Percentiles rank a stretch among this genome's conserved stretches.
These are phyloP conservation scores for Acacia crassicarpa DNA, from an alignment of 306 rosid genomes.

Conservation along the genomic window DNA sequence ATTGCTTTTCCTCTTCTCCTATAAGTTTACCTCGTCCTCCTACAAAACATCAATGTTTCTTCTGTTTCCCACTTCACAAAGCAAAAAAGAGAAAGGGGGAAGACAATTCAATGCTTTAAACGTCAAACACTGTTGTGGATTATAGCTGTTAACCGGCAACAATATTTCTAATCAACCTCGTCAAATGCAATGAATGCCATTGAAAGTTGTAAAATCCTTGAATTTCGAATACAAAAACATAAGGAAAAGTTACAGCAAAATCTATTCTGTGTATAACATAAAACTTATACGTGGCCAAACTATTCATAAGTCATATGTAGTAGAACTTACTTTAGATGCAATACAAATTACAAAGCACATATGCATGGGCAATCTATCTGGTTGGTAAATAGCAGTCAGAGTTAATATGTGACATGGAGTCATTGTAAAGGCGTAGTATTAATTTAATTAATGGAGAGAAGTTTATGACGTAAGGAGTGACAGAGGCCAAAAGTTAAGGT, in stretches of 20 bases:
- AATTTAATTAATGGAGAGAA: neutral
- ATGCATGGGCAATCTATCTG: neutral
- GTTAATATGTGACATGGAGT: neutral
- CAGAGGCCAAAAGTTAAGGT: neutral
- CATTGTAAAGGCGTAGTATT: neutral
- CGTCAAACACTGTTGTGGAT: neutral
- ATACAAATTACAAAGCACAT: too few species aligned
- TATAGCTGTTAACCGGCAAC: neutral
- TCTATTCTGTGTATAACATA: neutral
- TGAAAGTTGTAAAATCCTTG: neutral
- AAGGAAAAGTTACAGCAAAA: neutral
- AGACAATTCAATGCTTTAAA: neutral
- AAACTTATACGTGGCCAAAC: neutral
- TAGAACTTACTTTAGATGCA: neutral
- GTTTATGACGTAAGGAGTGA: neutral
- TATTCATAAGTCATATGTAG: neutral
- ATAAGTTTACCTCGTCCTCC: neutral
- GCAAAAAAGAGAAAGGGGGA: neutral
- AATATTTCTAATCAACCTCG: neutral
- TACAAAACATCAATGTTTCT: neutral
- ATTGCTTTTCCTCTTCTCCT: neutral
- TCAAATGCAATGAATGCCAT: neutral
- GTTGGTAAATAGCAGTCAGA: neutral
- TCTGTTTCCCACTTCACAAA: neutral
- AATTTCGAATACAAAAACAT: neutral